Conservation (phyloP, 2,329 filamentous ascomycete genomes). For the Elsinoe necatrix region DNA sequence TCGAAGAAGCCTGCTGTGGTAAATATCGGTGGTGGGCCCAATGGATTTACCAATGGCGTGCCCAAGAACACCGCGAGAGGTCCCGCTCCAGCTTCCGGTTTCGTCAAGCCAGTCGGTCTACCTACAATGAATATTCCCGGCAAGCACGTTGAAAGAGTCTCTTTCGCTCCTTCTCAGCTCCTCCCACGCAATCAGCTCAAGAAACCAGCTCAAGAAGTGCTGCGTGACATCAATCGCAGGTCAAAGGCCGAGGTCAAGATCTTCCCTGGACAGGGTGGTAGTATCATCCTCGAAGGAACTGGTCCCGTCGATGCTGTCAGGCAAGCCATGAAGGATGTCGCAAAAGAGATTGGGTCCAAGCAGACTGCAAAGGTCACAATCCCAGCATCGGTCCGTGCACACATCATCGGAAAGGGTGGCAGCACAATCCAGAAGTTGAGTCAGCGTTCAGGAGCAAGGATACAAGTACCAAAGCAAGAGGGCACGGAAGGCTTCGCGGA, state of each 20-base stretch:
- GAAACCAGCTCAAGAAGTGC: conserved; percentile 73
- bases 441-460: conserved; percentile 79
- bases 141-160: conserved; percentile 68
- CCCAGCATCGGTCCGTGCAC: conserved; percentile 71
- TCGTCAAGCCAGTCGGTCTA: conserved; percentile 16
- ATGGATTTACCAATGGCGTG: conserved; percentile 48
- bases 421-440: conserved; percentile 83
- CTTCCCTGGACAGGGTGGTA: conserved; percentile 61
- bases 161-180: conserved; percentile 66
- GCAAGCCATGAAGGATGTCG: conserved; percentile 80
- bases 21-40: conserved; percentile 35
- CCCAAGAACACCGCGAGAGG: conserved; percentile 43
- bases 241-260: conserved; percentile 80
- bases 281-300: conserved; percentile 72
- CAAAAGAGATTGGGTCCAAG: conserved; percentile 78
- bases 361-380: conserved; percentile 67
- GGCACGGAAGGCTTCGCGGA: conserved; percentile 49
- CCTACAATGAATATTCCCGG: conserved; percentile 61
- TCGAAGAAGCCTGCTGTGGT: conserved; percentile 54
- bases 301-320: conserved; percentile 77
- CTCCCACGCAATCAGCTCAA: conserved; percentile 69
- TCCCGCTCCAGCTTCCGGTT: conserved; percentile 55
- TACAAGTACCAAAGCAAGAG: conserved; percentile 79
- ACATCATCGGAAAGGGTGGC: conserved; percentile 89
- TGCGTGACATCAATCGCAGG: conserved; percentile 86